phyloP scores from a whole-genome alignment of 164 flowering plant species.

The Protea cynaroides region DNA sequence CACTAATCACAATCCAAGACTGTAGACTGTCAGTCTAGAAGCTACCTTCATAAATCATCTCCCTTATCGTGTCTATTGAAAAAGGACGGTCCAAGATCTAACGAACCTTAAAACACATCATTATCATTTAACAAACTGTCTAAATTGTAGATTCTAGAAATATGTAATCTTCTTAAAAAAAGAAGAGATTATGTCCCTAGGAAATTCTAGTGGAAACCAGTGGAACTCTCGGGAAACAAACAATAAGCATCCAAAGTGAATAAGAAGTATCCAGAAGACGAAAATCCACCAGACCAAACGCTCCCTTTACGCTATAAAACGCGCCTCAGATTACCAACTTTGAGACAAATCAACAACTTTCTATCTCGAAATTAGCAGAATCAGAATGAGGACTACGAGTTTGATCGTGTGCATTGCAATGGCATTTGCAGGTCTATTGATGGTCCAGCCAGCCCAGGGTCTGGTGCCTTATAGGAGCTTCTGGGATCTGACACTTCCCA shows the following conservation, averaged over 20 bases:
- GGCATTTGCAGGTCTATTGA: not conserved
- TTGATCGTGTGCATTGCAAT: not conserved
- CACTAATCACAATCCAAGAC: too few relatives aligned
- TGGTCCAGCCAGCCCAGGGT: conserved; percentile 11
- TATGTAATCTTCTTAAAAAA: too few relatives aligned
- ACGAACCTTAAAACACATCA: too few relatives aligned
- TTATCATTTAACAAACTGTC: too few relatives aligned
- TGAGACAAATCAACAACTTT: not conserved
- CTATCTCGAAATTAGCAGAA: not conserved
- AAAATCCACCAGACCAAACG: too few relatives aligned
- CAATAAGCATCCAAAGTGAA: not conserved
- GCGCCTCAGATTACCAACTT: not conserved
- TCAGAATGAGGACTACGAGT: not conserved
- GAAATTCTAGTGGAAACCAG: not conserved
- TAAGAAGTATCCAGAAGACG: not conserved
- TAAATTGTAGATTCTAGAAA: too few relatives aligned
- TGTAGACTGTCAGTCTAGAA: too few relatives aligned
- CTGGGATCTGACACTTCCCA: conserved; percentile 29
- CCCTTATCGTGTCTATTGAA: too few relatives aligned
- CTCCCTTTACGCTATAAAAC: not conserved
- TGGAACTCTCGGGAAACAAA: not conserved
- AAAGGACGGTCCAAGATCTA: too few relatives aligned
- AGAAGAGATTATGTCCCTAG: too few relatives aligned
- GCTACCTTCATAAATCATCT: too few relatives aligned
- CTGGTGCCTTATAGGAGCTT: conserved; percentile 26